phyloP scores from a whole-genome alignment of 345 rosid species.

The Brassica juncea region DNA sequence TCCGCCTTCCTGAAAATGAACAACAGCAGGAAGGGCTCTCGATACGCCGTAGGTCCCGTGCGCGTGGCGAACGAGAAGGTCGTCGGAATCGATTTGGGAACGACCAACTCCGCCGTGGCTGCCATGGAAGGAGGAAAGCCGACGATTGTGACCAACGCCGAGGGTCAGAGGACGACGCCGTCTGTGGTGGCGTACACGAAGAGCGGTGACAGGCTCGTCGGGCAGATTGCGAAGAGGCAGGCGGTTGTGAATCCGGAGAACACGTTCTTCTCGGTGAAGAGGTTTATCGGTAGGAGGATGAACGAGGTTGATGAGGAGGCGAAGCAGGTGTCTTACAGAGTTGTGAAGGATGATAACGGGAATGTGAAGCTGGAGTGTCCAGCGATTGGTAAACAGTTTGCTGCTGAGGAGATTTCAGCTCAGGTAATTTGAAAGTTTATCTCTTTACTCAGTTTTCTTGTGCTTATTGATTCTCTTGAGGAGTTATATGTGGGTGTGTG shows the following conservation, averaged over 20 bases:
- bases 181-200: conserved; percentile 94
- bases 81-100: conserved; percentile 94
- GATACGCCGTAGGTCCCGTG: conserved; percentile 57
- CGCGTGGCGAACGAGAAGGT: conserved; percentile 83
- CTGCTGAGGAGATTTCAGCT: conserved; percentile 98
- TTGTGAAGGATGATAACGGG: conserved; percentile 85
- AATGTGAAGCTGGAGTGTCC: conserved; percentile 97
- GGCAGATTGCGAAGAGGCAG: conserved; percentile 98
- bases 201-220: conserved; percentile 85
- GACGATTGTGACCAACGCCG: conserved; percentile 91
- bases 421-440: conserved; percentile 53
- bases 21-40: conserved; percentile 29
- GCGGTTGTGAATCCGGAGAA: conserved; percentile 99
- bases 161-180: conserved; percentile 97
- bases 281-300: conserved; percentile 99
- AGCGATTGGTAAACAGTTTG: conserved; percentile 84
- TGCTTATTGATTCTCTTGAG: neutral
- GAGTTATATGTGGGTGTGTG: neutral
- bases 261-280: conserved; percentile 95
- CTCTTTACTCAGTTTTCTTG: neutral
- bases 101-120: conserved; percentile 97
- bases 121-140: conserved; percentile 99
- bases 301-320: conserved; percentile 93
- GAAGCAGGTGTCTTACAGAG: conserved; percentile 86
- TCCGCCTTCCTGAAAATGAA: conserved; percentile 53